These are phyloP conservation scores for Parsonsia alboflavescens DNA, from an alignment of 257 asterid genomes.

Conservation along the genomic window DNA sequence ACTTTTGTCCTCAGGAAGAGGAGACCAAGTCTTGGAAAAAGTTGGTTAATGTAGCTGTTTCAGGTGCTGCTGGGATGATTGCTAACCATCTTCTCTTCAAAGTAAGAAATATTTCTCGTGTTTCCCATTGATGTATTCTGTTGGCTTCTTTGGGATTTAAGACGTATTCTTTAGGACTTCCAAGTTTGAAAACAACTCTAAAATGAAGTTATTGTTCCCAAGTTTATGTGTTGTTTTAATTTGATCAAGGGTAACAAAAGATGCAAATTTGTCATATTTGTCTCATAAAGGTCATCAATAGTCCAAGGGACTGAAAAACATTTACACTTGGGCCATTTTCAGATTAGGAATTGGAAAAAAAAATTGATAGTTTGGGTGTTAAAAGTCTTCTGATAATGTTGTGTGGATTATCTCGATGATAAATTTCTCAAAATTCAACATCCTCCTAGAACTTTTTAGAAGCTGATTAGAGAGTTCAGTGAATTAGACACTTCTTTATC, in stretches of 20 bases:
- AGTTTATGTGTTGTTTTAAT: neutral
- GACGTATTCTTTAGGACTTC: neutral
- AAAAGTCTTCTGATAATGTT: neutral
- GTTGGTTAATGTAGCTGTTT: conserved; percentile 68
- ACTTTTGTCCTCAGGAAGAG: conserved; percentile 58
- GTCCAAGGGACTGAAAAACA: neutral
- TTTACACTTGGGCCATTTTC: neutral
- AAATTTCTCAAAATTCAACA: neutral
- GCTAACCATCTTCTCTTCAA: conserved; percentile 95
- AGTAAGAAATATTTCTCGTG: conserved; percentile 32
- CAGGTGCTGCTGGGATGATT: conserved; percentile 99
- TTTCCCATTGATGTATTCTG: neutral
- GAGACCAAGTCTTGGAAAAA: conserved; percentile 94
- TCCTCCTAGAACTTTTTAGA: neutral
- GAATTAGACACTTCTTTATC: neutral
- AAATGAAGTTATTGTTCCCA: neutral
- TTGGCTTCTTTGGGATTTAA: neutral
- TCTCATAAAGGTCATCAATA: neutral
- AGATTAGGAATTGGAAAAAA: neutral
- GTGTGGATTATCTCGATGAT: neutral
- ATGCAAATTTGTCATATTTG: neutral
- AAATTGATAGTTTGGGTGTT: neutral
- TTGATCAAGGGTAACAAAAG: neutral
- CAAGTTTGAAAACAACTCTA: neutral
- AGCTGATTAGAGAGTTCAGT: neutral